These are phyloP conservation scores for Cladorrhinum samala DNA, from an alignment of 495 filamentous ascomycete species.

Conservation along the genomic window DNA sequence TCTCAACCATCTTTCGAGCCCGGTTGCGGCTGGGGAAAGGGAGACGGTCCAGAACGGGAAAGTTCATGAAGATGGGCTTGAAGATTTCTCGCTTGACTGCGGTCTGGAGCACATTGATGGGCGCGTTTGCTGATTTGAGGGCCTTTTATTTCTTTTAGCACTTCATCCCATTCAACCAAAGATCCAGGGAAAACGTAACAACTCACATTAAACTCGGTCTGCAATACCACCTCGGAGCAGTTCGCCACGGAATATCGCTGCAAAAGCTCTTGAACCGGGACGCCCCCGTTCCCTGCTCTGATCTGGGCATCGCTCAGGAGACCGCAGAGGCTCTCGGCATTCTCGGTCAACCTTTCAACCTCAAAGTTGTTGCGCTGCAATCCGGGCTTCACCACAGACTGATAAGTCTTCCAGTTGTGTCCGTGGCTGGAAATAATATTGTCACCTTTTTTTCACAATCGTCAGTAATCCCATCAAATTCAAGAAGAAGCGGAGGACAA, in stretches of 20 bases:
- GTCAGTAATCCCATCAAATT: neutral
- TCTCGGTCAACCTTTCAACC: neutral
- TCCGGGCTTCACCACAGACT: slow-evolving; percentile 11
- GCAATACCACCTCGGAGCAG: slow-evolving; percentile 14
- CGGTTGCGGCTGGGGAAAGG: slow-evolving; percentile 19
- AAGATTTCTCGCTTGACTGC: slow-evolving; percentile 33
- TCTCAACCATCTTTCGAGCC: slow-evolving; percentile 8
- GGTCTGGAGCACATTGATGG: slow-evolving; percentile 23
- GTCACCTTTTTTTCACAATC: neutral
- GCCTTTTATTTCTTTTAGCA: too few species aligned
- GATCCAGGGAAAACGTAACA: neutral
- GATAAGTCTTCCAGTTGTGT: slow-evolving; percentile 9
- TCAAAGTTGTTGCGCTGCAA: slow-evolving; percentile 12
- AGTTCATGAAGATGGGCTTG: slow-evolving; percentile 35
- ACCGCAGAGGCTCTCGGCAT: slow-evolving; percentile 4
- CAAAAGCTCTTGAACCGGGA: slow-evolving; percentile 12
- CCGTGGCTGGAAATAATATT: slow-evolving; percentile 17
- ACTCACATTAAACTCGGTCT: slow-evolving; percentile 12
- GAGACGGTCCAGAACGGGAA: slow-evolving; percentile 29
- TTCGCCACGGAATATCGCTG: slow-evolving; percentile 17
- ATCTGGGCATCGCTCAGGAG: slow-evolving; percentile 9
- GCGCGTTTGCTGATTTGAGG: slow-evolving; percentile 16
- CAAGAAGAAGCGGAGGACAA: slow-evolving; percentile 1
- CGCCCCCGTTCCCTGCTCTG: slow-evolving; percentile 1
- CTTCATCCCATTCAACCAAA: too few species aligned